Evolutionary conservation across 306 rosid species (phyloP), one percentile per base, ranked within the genome.

Genomic region (Pyrus pyrifolia): DNA sequence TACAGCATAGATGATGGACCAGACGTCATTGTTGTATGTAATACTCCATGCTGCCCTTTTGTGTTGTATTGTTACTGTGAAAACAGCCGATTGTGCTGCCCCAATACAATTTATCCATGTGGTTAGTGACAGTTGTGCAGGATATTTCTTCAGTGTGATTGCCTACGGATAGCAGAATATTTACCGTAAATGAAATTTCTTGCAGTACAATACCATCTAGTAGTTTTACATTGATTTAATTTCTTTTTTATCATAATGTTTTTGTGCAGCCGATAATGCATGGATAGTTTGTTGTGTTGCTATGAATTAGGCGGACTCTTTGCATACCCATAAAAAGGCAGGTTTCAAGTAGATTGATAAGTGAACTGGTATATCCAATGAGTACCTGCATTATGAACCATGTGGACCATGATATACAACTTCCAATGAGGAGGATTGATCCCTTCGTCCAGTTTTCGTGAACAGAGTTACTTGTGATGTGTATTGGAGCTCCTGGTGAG

Each of bases 351-450:
- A 19, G 13, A 57, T 57, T 57, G 65, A 22, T 60, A 17, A 25
- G 8, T 22, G 53, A 63, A 66, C 27, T 23, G 40, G 49, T 66
- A 35, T 8, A 66, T 21, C 70, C 46, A 35, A 66, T 19, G 70
- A 66, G 70, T 82, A 82, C 92, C 88, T 88, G 88, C 83, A 80
- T 38, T 68, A 84, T 69, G 82, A n/a, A 86, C 85, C 82, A 78
- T 21, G 72, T 14, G 40, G 85, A 86, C 92, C 88, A 88, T 71
- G 85, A 42, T 72, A 86, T 44, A 80, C 85, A 86, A 73, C 87
- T 84, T 53, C 78, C 81, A 84, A 80, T 75, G 14, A 73, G n/a
- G 52, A 86, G 81, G 60, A 83, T 72, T 31, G 84, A 70, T 22
- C 92, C 88, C 72, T 83, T 82, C 14, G 78, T 73, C 87, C 88